Conservation (phyloP, 2,329 filamentous ascomycete species). For the Aspergillus jensenii region DNA sequence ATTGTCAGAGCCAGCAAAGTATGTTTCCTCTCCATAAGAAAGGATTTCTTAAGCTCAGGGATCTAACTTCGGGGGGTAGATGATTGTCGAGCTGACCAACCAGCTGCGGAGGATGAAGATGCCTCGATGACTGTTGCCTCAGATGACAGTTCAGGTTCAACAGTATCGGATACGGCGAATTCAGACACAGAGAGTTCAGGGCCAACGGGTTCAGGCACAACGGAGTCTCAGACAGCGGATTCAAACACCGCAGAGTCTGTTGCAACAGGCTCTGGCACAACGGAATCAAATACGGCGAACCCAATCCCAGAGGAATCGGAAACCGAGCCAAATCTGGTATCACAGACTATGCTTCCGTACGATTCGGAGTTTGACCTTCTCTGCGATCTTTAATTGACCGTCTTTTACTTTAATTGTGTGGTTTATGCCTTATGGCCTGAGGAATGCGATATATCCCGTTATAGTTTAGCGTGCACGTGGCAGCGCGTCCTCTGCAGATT, state of each 20-base stretch:
- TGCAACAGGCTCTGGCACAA: not conserved
- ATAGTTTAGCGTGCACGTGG: slow-evolving; percentile 16
- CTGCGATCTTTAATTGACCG: slow-evolving; percentile 14
- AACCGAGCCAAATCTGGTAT: not conserved
- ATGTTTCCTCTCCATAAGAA: not conserved
- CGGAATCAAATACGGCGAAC: not conserved
- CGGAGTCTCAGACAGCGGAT: not conserved
- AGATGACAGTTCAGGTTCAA: not conserved
- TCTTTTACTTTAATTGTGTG: not conserved
- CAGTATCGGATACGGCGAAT: not conserved
- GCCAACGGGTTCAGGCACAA: not conserved
- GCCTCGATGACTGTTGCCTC: not conserved
- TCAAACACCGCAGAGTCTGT: not conserved
- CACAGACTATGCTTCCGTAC: slow-evolving; percentile 18
- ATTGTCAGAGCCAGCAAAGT: slow-evolving; percentile 20
- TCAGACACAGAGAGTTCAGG: not conserved
- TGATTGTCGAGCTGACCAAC: not conserved
- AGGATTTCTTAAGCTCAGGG: not conserved
- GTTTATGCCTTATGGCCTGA: slow-evolving; percentile 17
- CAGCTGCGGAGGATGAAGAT: not conserved
- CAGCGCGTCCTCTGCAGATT: slow-evolving; percentile 1
- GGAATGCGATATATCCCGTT: slow-evolving; percentile 22
- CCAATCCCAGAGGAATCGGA: not conserved
- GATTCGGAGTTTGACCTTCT: slow-evolving; percentile 22
- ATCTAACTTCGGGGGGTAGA: not conserved